Percentiles rank a stretch among this genome's conserved stretches.
Evolutionary conservation across 2,329 filamentous ascomycete genomes (phyloP).

Genomic region (Rutstroemia sp.): DNA sequence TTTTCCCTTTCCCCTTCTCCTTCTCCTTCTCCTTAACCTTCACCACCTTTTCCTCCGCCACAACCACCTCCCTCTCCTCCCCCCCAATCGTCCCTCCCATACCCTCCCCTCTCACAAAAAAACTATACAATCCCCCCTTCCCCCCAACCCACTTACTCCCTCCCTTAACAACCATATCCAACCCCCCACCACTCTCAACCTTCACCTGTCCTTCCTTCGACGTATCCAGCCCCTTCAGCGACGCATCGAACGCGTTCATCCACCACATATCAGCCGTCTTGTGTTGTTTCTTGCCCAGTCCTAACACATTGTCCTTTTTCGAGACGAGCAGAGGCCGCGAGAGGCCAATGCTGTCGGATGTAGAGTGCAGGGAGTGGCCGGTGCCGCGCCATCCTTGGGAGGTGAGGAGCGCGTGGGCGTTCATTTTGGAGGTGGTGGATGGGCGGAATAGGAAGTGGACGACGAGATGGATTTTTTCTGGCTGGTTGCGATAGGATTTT

Average conservation of each 20-base stretch:
- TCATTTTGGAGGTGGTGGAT: conserved; percentile 47
- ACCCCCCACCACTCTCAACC: conserved; percentile 45
- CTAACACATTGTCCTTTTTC: conserved; percentile 73
- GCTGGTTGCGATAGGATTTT: not conserved
- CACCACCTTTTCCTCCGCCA: conserved; percentile 16
- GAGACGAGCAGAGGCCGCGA: conserved; percentile 76
- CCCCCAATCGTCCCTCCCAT: conserved; percentile 60
- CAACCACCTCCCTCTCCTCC: conserved; percentile 14
- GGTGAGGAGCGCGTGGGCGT: conserved; percentile 75
- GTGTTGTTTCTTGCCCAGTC: conserved; percentile 70
- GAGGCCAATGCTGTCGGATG: conserved; percentile 65
- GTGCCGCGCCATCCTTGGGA: conserved; percentile 85
- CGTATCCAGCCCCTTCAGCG: conserved; percentile 71
- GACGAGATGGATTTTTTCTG: not conserved
- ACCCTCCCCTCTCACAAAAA: conserved; percentile 76
- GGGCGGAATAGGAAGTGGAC: not conserved
- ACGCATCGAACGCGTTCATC: conserved; percentile 89
- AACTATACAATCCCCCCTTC: conserved; percentile 58
- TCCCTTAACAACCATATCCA: conserved; percentile 49
- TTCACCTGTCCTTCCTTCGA: conserved; percentile 48
- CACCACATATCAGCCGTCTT: conserved; percentile 81
- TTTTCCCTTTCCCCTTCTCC: conserved; percentile 23
- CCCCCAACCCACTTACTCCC: conserved; percentile 51
- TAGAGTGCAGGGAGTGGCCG: conserved; percentile 79
- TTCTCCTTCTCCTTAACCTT: conserved; percentile 1